Percentiles rank a stretch among this genome's conserved stretches.
Conservation (phyloP, 2,329 filamentous ascomycete species). For the Exophiala xenobiotica region DNA sequence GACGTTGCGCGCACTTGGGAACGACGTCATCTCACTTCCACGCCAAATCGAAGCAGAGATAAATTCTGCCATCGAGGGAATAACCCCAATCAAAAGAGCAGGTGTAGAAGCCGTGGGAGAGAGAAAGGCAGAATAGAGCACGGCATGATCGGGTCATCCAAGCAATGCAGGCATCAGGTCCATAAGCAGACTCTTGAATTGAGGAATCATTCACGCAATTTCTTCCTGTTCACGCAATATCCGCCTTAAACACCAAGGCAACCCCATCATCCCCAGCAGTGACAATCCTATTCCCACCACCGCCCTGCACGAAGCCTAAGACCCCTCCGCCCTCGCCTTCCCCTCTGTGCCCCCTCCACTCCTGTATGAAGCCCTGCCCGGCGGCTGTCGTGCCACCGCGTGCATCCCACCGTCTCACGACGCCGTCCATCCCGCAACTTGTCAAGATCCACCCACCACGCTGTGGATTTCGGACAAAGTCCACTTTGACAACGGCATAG, state of each 20-base stretch:
- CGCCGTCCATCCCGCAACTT: conserved; percentile 87
- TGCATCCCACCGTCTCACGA: conserved; percentile 83
- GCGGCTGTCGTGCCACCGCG: conserved; percentile 63
- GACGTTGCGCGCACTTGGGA: neutral
- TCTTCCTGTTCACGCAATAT: conserved; percentile 13
- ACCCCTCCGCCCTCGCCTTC: conserved; percentile 85
- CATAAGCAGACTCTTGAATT: no score
- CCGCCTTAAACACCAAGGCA: conserved; percentile 42
- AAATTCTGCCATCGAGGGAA: no score
- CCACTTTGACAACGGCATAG: conserved; percentile 88
- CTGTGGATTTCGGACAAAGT: conserved; percentile 58
- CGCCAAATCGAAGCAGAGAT: no score
- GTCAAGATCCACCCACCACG: conserved; percentile 70
- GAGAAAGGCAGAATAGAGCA: no score
- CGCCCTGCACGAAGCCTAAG: conserved; percentile 77
- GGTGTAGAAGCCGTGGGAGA: no score
- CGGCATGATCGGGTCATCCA: no score
- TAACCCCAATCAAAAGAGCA: no score
- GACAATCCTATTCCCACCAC: conserved; percentile 65
- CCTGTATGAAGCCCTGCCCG: conserved; percentile 70
- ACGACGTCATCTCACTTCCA: neutral
- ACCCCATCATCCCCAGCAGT: conserved; percentile 84
- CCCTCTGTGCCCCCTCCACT: conserved; percentile 88
- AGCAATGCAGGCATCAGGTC: no score
- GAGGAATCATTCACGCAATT: no score